Evolutionary conservation across 1,284 basidiomycete species (phyloP).

Genomic region (Anthracocystis panici-leucophaei): DNA sequence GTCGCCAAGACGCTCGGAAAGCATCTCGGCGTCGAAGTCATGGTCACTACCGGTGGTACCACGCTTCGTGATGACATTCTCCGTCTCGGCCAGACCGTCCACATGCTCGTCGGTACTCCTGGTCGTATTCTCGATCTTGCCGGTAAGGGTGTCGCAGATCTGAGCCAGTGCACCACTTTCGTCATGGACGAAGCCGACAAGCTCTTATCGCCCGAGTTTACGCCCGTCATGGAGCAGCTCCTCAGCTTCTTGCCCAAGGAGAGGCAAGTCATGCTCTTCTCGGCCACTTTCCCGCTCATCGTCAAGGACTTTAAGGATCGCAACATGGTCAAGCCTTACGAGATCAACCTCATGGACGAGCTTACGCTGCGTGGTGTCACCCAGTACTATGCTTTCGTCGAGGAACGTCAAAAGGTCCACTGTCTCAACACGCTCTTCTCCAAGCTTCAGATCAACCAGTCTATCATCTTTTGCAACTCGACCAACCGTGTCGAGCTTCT

Average conservation of each 20-base stretch:
- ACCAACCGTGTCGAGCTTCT: constrained; percentile 99
- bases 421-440: constrained; percentile 97
- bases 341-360: constrained; percentile 99
- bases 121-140: constrained; percentile 95
- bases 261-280: constrained; percentile 98
- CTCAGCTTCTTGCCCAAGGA: constrained; percentile 85
- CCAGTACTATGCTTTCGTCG: constrained; percentile 99
- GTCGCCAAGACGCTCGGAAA: constrained; percentile 97
- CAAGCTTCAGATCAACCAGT: constrained; percentile 99
- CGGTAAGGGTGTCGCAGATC: constrained; percentile 91
- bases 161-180: constrained; percentile 93
- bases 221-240: constrained; percentile 97
- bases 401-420: constrained; percentile 99
- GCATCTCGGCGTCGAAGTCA: constrained; percentile 93
- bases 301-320: constrained; percentile 99
- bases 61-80: constrained; percentile 98
- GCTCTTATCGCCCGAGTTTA: constrained; percentile 95
- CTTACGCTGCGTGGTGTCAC: constrained; percentile 97
- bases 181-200: constrained; percentile 93
- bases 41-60: constrained; percentile 99
- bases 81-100: constrained; percentile 84
- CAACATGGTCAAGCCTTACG: constrained; percentile 95
- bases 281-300: constrained; percentile 97
- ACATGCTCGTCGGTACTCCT: constrained; percentile 96
- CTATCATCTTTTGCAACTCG: constrained; percentile 99